Conservation (phyloP, 2,329 filamentous ascomycete genomes). For the Trichophyton simii region DNA sequence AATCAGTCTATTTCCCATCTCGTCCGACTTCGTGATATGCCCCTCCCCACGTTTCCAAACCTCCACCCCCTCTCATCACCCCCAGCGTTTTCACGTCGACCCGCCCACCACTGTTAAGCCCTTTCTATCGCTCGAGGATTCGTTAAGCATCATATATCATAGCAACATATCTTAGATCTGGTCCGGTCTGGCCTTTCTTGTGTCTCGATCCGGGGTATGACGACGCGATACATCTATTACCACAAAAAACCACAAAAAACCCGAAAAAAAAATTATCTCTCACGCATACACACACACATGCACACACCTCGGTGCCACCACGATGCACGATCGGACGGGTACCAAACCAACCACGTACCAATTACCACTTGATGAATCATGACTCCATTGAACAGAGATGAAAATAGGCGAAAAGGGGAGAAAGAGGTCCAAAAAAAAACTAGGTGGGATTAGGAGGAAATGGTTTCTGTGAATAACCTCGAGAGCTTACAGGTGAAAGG, state of each 20-base stretch:
- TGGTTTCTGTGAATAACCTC: constrained; percentile 3
- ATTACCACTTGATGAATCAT: constrained; percentile 1
- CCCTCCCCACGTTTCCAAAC: not conserved
- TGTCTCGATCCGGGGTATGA: not conserved
- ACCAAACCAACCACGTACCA: not conserved
- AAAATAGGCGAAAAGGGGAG: not conserved
- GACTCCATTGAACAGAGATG: not conserved
- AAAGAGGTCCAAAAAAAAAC: not conserved
- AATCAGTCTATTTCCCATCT: not conserved
- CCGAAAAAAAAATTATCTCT: not conserved
- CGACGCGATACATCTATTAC: constrained; percentile 1
- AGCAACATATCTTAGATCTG: constrained; percentile 4
- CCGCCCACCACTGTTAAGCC: constrained; percentile 5
- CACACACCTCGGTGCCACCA: not conserved
- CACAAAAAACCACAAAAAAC: not conserved
- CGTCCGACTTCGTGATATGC: constrained; percentile 2
- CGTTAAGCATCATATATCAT: constrained; percentile 1
- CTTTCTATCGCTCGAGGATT: constrained; percentile 6
- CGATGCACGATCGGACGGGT: not conserved
- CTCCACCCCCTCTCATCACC: too few species aligned
- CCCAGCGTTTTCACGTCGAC: not conserved
- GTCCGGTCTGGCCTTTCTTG: not conserved
- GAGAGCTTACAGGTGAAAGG: not conserved
- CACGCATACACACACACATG: too few species aligned
- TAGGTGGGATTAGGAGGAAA: not conserved